These are phyloP conservation scores for Penicillium roqueforti DNA, from an alignment of 495 filamentous ascomycete genomes.

Conservation along the genomic window DNA sequence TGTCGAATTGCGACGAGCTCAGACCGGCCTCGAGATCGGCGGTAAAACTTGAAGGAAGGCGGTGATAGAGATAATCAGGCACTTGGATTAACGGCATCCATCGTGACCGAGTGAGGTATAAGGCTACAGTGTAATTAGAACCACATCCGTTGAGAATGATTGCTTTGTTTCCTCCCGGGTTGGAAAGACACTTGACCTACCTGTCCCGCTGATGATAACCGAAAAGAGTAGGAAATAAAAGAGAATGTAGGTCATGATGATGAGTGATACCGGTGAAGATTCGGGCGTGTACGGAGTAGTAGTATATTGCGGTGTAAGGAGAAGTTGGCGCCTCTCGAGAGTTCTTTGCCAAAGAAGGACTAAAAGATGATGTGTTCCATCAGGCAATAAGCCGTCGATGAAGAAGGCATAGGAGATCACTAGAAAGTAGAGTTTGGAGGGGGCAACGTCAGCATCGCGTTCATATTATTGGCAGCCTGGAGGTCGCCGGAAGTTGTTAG, in stretches of 20 bases:
- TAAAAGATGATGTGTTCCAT: not conserved
- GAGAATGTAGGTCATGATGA: slow-evolving; percentile 65
- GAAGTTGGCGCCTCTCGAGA: not conserved
- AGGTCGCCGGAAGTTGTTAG: slow-evolving; percentile 5
- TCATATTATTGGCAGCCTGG: not conserved
- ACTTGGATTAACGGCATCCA: slow-evolving; percentile 65
- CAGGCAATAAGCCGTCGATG: not conserved
- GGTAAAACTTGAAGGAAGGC: slow-evolving; percentile 67
- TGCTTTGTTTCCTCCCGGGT: not conserved
- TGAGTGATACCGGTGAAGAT: slow-evolving; percentile 6
- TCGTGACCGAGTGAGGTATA: slow-evolving; percentile 72
- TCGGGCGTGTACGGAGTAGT: not conserved
- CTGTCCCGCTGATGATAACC: slow-evolving; percentile 56
- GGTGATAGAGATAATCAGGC: slow-evolving; percentile 64
- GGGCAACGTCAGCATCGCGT: slow-evolving; percentile 7
- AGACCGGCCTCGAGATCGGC: slow-evolving; percentile 83
- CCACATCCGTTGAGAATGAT: not conserved
- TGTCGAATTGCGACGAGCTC: slow-evolving; percentile 74
- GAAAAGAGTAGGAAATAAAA: slow-evolving; percentile 69
- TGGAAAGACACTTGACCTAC: slow-evolving; percentile 34
- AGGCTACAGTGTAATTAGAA: slow-evolving; percentile 39
- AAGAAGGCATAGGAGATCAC: not conserved
- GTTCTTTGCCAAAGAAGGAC: too few species aligned
- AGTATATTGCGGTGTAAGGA: not conserved
- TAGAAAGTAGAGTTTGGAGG: not conserved